Evolutionary conservation across 345 rosid species (phyloP), one percentile per base, ranked within the genome.

Genomic region (Cardamine occulta): DNA sequence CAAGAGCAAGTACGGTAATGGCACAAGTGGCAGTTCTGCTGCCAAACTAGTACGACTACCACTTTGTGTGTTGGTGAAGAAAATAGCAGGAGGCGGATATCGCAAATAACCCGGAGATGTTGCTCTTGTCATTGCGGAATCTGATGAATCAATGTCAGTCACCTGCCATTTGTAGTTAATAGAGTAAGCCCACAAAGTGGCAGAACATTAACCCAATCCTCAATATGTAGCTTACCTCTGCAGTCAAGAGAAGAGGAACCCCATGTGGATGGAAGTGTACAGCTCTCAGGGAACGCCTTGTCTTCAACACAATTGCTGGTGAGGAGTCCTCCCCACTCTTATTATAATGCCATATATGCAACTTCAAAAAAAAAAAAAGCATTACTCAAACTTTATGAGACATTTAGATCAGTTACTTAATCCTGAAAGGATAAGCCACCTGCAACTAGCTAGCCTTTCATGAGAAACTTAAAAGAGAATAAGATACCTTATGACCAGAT

Each of bases 191-290:
- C 60, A 72, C 48, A 69, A 58, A 72, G 24, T 73, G 74, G 53
- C 66, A 74, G 54, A 74, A 26, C 44, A 78, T 29, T 63, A 75
- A 75, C 54, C 35, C 48, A 76, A 78, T 57, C 26, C 59, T 66
- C 71, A 52, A 63, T 47, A 18, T 57, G 74, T 17, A 74, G 77
- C 77, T 87, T 80, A 90, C 96, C 96, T 90, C 96, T 57, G 93
- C 90, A 40, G 93, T 90, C 86, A 90, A 84, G 70, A 90, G 93
- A 80, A 90, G 87, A 45, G 93, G 93, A 66, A 86, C 88, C 66
- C 82, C 90, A 71, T 83, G 93, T 15, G 96, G 96, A 68, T 90
- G 93, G 78, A 88, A 88, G 80, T 90, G 93, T 77, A 88, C 96
- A 64, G 96, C 96, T 74, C 93, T 84, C 65, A 90, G 86, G 68